Evolutionary conservation across 352 stramenopile species (phyloP).

Genomic region (Phytophthora ramorum): DNA sequence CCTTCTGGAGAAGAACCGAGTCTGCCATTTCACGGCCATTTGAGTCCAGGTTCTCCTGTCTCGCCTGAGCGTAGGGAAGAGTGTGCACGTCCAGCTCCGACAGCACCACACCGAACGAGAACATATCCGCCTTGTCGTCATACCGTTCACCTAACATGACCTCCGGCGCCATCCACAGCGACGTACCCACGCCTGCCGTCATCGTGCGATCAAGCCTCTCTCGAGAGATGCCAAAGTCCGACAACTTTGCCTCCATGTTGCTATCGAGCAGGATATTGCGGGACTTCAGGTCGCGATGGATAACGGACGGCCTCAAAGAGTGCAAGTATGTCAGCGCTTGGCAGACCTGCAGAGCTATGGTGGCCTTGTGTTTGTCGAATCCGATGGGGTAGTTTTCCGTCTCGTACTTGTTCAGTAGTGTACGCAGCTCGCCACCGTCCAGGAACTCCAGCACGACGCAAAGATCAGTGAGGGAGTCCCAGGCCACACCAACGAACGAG

Average conservation of each 20-base stretch:
- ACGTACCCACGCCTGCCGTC: constrained; percentile 18
- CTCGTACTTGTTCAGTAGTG: constrained; percentile 29
- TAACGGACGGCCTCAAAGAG: constrained; percentile 26
- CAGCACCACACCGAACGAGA: constrained; percentile 53
- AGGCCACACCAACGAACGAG: constrained; percentile 42
- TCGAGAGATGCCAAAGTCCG: constrained; percentile 69
- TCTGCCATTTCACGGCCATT: constrained; percentile 23
- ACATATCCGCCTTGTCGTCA: too few relatives aligned
- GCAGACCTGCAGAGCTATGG: constrained; percentile 37
- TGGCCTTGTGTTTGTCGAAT: constrained; percentile 36
- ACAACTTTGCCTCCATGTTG: constrained; percentile 64
- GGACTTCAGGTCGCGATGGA: constrained; percentile 54
- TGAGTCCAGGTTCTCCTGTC: constrained; percentile 13
- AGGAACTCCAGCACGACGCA: constrained; percentile 53
- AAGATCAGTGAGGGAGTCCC: constrained; percentile 48
- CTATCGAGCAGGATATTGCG: constrained; percentile 35
- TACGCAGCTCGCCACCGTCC: constrained; percentile 48
- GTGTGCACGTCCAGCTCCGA: constrained; percentile 55
- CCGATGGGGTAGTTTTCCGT: constrained; percentile 13
- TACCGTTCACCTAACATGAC: too few relatives aligned
- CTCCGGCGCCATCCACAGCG: neutral
- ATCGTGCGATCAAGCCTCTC: constrained; percentile 45
- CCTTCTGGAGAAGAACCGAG: constrained; percentile 39
- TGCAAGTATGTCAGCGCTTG: constrained; percentile 37
- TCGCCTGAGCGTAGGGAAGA: constrained; percentile 26